Evolutionary conservation across 163 green algal genomes (phyloP).

Genomic region (Scenedesmus sp.): DNA sequence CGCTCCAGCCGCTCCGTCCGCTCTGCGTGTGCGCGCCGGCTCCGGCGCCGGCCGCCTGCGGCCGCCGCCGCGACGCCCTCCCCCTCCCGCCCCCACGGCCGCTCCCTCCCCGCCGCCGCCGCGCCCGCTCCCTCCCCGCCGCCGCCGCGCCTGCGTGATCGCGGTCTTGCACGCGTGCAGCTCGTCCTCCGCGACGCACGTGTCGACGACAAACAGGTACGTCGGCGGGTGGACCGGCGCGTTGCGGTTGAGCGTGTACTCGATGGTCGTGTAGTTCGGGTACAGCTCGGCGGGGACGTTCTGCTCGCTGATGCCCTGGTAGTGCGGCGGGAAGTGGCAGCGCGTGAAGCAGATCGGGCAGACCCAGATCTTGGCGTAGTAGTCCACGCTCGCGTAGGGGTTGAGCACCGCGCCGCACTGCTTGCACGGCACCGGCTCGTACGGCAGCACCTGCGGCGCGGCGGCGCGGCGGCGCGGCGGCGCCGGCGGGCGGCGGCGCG

Average conservation of each 20-base stretch:
- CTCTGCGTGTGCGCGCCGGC: no score
- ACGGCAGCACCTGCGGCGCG: constrained; percentile 83
- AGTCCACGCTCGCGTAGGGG: constrained; percentile 94
- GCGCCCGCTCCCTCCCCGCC: no score
- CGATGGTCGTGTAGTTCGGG: constrained; percentile 91
- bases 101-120: no score
- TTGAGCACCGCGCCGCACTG: constrained; percentile 93
- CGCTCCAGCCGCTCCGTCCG: no score
- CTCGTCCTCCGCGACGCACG: constrained; percentile 94
- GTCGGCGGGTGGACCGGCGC: constrained; percentile 76
- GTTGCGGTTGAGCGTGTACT: constrained; percentile 85
- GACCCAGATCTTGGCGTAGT: constrained; percentile 92
- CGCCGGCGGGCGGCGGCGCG: no score
- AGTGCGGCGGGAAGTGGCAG: constrained; percentile 98
- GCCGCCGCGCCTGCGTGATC: constrained; percentile 71
- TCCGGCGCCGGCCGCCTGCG: no score
- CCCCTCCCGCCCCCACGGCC: no score
- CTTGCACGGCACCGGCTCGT: constrained; percentile 97
- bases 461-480: no score
- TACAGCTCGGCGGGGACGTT: constrained; percentile 97
- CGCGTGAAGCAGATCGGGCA: constrained; percentile 96
- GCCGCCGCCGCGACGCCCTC: no score
- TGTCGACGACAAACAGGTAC: constrained; percentile 98
- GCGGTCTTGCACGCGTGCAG: constrained; percentile 82
- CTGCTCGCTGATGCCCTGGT: constrained; percentile 91